Evolutionary conservation across 176 grass and related monocot genomes (phyloP), one percentile per base, ranked within the genome.

Genomic region (Oryza rufipogon): DNA sequence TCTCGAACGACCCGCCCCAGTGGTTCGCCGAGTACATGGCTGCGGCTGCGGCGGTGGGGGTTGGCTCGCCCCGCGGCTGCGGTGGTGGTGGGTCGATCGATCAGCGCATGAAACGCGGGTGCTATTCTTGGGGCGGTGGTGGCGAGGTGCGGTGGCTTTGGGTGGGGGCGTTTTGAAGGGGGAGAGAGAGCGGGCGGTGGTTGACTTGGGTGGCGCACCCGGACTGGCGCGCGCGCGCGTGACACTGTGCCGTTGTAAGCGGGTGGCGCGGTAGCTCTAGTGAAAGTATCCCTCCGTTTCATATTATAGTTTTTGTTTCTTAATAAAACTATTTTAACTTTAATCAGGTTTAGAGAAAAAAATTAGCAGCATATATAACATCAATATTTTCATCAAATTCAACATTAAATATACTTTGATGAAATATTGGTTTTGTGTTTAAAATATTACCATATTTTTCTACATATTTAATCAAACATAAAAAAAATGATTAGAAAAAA

Each of bases 1-100:
- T 94, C 86, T 98, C 96, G 73, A 98, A 95, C 49, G 96, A 75
- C 73, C 96, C 96, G 58, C 93, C 93, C 96, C 96, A 96, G 38
- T 89, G 87, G 91, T 98, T 98, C 28, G 56, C 91, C 6, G 92
- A 76, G 77, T 85, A 88, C 94, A 94, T 94, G 74, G 39, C 32
- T 32, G 78, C 16, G 22, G 28, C 28, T 28, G 28, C 30, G 30
- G 30, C 30, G 30, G 30, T 32, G 30, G 30, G 30, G 30, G 0
- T 32, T 32, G 30, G 30, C 30, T 32, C 30, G 30, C 30, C 30
- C 30, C 30, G 30, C 30, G 30, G 30, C 30, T 32, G 30, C 30
- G 30, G 30, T 32, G 30, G 30, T 32, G 30, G 30, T 32, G 30
- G 30, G 30, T 32, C 51, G 49, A 6, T 71, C 76, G 69, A 77